These are phyloP conservation scores for Amyloporia xantha DNA, from an alignment of 768 basidiomycete genomes.

Conservation along the genomic window DNA sequence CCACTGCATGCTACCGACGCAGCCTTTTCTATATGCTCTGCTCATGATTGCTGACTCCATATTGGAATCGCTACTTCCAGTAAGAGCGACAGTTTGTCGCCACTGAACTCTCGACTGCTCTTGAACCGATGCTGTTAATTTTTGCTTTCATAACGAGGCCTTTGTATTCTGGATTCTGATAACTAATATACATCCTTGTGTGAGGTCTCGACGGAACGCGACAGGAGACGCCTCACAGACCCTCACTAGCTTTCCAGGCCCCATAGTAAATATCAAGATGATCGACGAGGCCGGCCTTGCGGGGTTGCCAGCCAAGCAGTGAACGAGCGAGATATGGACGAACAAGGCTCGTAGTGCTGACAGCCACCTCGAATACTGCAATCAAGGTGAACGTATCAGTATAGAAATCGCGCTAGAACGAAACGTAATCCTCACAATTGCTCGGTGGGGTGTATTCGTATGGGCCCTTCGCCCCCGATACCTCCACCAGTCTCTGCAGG, in stretches of 20 bases:
- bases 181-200: too few species aligned
- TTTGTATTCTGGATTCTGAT: too few species aligned
- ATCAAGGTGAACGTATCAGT: background rate
- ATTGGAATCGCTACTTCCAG: too few species aligned
- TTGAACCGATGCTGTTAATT: too few species aligned
- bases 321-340: constrained; percentile 35
- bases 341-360: constrained; percentile 25
- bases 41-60: too few species aligned
- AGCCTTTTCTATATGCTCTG: too few species aligned
- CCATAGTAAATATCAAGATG: constrained; percentile 36
- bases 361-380: constrained; percentile 33
- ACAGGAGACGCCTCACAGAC: constrained; percentile 1
- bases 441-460: constrained; percentile 28
- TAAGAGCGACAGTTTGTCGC: too few species aligned
- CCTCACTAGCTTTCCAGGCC: constrained; percentile 25
- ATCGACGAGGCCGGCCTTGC: constrained; percentile 36
- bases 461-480: constrained; percentile 30
- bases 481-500: constrained; percentile 29
- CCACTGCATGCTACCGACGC: too few species aligned
- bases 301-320: constrained; percentile 37
- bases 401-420: background rate
- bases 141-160: too few species aligned
- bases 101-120: too few species aligned
- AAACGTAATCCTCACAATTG: constrained; percentile 27
- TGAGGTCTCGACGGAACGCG: too few species aligned